Percentiles rank a stretch among this genome's conserved stretches.
phyloP scores from a whole-genome alignment of 352 stramenopile genomes.

The Halophytophthora polymorphica region DNA sequence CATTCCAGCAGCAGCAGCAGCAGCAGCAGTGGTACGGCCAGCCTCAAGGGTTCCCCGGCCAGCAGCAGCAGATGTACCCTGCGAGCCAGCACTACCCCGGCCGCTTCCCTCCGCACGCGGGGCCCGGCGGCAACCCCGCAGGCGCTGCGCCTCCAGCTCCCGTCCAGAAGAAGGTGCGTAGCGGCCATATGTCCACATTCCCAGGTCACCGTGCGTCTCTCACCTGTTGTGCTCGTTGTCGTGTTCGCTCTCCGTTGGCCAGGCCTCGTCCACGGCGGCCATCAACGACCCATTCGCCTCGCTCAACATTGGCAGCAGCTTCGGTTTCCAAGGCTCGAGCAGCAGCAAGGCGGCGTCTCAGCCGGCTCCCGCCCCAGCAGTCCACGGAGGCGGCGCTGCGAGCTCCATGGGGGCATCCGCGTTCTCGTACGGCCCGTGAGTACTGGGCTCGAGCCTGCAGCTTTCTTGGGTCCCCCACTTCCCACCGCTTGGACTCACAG shows the following conservation, averaged over 20 bases:
- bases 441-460: background rate
- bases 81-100: constrained; percentile 27
- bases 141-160: constrained; percentile 19
- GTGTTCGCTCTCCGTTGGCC: background rate
- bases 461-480: background rate
- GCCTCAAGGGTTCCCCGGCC: constrained; percentile 22
- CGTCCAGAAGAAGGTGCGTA: constrained; percentile 37
- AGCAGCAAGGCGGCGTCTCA: constrained; percentile 11
- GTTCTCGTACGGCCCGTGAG: constrained; percentile 38
- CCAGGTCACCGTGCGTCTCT: background rate
- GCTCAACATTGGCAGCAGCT: constrained; percentile 46
- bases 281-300: constrained; percentile 76
- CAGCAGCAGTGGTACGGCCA: constrained; percentile 50
- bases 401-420: constrained; percentile 24
- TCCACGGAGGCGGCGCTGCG: constrained; percentile 17
- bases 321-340: constrained; percentile 37
- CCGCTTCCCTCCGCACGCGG: constrained; percentile 23
- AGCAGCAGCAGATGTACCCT: constrained; percentile 27
- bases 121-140: background rate
- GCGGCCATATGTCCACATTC: background rate
- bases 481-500: constrained; percentile 4
- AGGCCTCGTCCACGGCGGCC: constrained; percentile 27
- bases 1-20: constrained; percentile 29
- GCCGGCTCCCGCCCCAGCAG: constrained; percentile 17
- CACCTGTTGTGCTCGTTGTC: background rate